Evolutionary conservation across 169 alveolate genomes (phyloP).

Genomic region (Theileria luwenshuni): DNA sequence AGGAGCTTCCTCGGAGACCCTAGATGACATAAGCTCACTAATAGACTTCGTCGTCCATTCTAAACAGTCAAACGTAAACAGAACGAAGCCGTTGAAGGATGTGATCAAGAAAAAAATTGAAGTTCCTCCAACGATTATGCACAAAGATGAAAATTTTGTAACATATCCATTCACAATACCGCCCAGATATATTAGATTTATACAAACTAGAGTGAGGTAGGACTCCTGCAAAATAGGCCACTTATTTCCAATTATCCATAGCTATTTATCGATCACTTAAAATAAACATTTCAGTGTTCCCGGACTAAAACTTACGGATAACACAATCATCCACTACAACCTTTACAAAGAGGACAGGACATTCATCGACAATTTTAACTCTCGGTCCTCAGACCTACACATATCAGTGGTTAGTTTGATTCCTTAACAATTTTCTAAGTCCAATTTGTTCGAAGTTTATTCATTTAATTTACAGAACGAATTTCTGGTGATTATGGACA

Average conservation of each 20-base stretch:
- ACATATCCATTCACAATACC: conserved; percentile 68
- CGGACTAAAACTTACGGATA: conserved; percentile 78
- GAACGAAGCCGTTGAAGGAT: conserved; percentile 52
- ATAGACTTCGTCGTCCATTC: conserved; percentile 50
- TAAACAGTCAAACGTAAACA: conserved; percentile 31
- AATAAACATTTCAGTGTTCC: conserved; percentile 22
- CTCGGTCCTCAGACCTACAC: conserved; percentile 53
- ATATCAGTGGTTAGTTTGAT: conserved; percentile 27
- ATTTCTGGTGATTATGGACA: conserved; percentile 71
- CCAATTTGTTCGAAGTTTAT: background rate
- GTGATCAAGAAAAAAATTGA: conserved; percentile 21
- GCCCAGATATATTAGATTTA: conserved; percentile 78
- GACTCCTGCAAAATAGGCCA: conserved; percentile 2
- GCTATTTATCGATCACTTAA: background rate
- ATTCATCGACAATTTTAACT: conserved; percentile 72
- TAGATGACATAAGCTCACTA: conserved; percentile 51
- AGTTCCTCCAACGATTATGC: conserved; percentile 63
- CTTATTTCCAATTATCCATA: background rate
- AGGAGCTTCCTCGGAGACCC: conserved; percentile 16
- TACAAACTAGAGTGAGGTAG: conserved; percentile 79
- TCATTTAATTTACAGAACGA: conserved; percentile 38
- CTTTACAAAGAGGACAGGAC: conserved; percentile 74
- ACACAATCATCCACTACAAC: conserved; percentile 76
- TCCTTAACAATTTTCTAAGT: background rate
- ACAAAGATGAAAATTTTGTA: conserved; percentile 53